Evolutionary conservation across 352 stramenopile genomes (phyloP), one percentile per base, ranked within the genome.

Genomic region (Peronospora belbahrii): DNA sequence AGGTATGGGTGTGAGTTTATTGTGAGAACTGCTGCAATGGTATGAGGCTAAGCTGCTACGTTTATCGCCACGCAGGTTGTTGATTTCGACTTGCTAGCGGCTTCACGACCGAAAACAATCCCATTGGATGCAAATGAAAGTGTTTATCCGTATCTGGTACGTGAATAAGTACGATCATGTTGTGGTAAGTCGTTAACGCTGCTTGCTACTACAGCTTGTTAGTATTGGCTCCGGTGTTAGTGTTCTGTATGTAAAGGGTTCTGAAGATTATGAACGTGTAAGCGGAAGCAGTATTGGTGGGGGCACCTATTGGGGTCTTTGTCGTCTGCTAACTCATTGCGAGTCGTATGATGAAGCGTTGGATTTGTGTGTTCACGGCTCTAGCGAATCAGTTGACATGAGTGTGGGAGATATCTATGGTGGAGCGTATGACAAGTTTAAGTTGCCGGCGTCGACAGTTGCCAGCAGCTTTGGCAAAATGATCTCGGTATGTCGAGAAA

Each of bases 331-430:
- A 25, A 98, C 92, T n/a, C 74, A 86, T 38, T 94, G 79, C 48
- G 55, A 74, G 31, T 79, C 78, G 43, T 94, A 88, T 52, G 83
- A 94, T 56, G 83, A 92, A 47, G 83, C 80, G 14, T 59, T 94
- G 28, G 80, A 94, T 41, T 66, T 88, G 33, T 80, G 74, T 30
- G 83, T 90, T 6, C 56, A 85, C 45, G 83, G 83, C 33, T 77
- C 74, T 41, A 92, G 92, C 56, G 63, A 79, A 45, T 74, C 74
- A 15, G 91, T 98, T 7, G 94, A 98, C 65, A 97, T 98, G 89
- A 97, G 96, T 55, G 97, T 99, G 24, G 93, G 94, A 18, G 97
- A 99, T 64, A 99, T 99, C 56, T 99, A 99, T 64, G 97, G 97
- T 8, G 82, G 85, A 39, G 85, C 88, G 28, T 98, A 97, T 73